These are phyloP conservation scores for Panaeolus papilionaceus DNA, from an alignment of 768 basidiomycete species.

Conservation along the genomic window DNA sequence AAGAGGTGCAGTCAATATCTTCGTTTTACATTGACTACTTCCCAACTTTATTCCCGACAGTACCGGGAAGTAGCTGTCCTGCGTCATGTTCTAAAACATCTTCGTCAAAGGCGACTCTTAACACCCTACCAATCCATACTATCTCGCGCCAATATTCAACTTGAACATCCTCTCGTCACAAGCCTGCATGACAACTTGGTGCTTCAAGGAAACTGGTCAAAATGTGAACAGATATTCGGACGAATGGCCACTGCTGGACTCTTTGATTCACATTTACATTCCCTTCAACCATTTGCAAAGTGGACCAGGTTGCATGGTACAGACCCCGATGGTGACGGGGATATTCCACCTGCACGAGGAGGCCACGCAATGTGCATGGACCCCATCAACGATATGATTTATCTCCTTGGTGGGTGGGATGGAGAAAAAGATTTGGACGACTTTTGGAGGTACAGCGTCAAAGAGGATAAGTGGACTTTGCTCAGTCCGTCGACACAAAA, in stretches of 20 bases:
- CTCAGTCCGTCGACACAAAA: constrained; percentile 59
- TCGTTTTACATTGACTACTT: not conserved
- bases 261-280: constrained; percentile 65
- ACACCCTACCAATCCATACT: constrained; percentile 68
- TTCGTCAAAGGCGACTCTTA: constrained; percentile 76
- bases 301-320: constrained; percentile 68
- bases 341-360: constrained; percentile 70
- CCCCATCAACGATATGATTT: constrained; percentile 62
- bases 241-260: constrained; percentile 59
- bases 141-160: constrained; percentile 54
- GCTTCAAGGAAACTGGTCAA: constrained; percentile 66
- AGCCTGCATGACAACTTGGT: constrained; percentile 69
- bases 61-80: constrained; percentile 70
- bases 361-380: constrained; percentile 89
- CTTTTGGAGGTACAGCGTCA: constrained; percentile 77
- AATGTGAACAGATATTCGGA: constrained; percentile 59
- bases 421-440: constrained; percentile 77
- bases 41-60: constrained; percentile 40
- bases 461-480: constrained; percentile 63
- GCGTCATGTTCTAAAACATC: constrained; percentile 75
- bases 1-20: constrained; percentile 56
- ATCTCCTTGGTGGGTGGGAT: constrained; percentile 84
- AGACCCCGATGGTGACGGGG: constrained; percentile 59
- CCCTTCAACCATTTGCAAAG: constrained; percentile 60
- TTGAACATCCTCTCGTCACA: constrained; percentile 77